phyloP scores from a whole-genome alignment of 1,139 yeast species.

The Saccharomyces hybrid region DNA sequence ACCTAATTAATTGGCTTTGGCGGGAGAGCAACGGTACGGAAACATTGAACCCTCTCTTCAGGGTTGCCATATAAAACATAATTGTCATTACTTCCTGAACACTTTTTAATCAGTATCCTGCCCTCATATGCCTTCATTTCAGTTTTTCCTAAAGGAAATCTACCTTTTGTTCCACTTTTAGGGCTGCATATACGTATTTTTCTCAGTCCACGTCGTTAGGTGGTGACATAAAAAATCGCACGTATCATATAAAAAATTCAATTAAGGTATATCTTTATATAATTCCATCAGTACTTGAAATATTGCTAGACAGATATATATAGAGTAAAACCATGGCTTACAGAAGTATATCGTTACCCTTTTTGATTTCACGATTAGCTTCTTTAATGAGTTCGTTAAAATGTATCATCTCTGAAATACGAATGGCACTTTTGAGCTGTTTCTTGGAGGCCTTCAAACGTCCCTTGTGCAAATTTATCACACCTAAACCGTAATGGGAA shows the following conservation, averaged over 20 bases:
- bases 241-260: background rate
- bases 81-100: background rate
- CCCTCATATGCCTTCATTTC: background rate
- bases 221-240: background rate
- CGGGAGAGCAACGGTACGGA: background rate
- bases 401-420: slow-evolving; percentile 59
- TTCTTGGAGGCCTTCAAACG: slow-evolving; percentile 42
- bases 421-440: slow-evolving; percentile 57
- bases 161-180: background rate
- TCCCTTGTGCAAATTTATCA: slow-evolving; percentile 54
- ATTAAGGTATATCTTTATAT: background rate
- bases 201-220: background rate
- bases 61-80: background rate
- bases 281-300: slow-evolving; percentile 1
- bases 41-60: slow-evolving; percentile 20
- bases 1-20: background rate
- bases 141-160: background rate
- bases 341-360: slow-evolving; percentile 16
- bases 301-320: background rate
- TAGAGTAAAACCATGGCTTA: background rate
- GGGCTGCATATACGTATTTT: background rate
- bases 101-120: background rate
- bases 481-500: slow-evolving; percentile 80
- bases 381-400: slow-evolving; percentile 54
- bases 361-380: slow-evolving; percentile 56